These are phyloP conservation scores for Yamadazyma trypodendri DNA, from an alignment of 1,139 yeast genomes.

Conservation along the genomic window DNA sequence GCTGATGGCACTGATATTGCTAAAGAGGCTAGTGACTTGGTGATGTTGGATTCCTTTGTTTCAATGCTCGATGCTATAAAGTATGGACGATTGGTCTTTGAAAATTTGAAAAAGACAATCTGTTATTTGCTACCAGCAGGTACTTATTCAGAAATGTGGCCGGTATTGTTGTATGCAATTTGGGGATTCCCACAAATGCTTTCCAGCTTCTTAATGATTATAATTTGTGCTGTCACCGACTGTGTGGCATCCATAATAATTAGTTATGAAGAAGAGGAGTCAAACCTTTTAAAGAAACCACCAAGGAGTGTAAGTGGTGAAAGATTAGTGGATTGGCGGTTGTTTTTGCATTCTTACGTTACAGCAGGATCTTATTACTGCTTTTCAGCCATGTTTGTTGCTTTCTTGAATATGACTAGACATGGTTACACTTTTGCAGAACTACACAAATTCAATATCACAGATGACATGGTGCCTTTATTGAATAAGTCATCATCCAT, in stretches of 20 bases:
- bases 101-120: conserved; percentile 50
- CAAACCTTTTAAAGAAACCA: conserved; percentile 38
- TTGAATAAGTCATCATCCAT: conserved; percentile 43
- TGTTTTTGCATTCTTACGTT: conserved; percentile 45
- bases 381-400: conserved; percentile 43
- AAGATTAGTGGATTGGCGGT: conserved; percentile 40
- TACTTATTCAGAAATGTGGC: conserved; percentile 52
- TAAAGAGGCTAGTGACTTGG: conserved; percentile 56
- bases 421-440: conserved; percentile 36
- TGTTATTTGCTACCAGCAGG: conserved; percentile 57
- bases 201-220: conserved; percentile 52
- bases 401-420: conserved; percentile 40
- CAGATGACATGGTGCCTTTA: conserved; percentile 22
- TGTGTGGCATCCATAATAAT: conserved; percentile 45
- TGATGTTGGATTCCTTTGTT: conserved; percentile 41
- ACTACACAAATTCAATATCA: conserved; percentile 31
- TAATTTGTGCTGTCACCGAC: conserved; percentile 50
- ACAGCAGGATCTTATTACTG: conserved; percentile 43
- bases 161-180: conserved; percentile 47
- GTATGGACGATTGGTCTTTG: conserved; percentile 51
- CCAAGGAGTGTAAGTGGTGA: conserved; percentile 48
- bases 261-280: conserved; percentile 47
- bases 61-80: conserved; percentile 49
- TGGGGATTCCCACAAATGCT: conserved; percentile 53
- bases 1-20: conserved; percentile 55